Evolutionary conservation across 306 rosid species (phyloP), one percentile per base, ranked within the genome.

Genomic region (Cotoneaster glaucophyllus): DNA sequence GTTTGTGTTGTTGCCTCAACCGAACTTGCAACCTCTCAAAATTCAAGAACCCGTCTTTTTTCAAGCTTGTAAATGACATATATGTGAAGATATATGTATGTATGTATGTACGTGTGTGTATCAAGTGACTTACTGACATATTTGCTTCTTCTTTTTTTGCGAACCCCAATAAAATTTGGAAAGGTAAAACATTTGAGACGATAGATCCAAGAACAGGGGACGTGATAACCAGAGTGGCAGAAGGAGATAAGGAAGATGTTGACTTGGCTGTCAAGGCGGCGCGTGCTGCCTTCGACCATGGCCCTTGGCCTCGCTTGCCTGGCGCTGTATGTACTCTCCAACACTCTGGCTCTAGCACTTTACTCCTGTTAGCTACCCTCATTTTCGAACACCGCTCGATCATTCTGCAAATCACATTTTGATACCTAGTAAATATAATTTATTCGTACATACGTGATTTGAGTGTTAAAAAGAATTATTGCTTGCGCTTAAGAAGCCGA

Each of bases 221-320:
- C 22, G 88, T 84, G 32, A 88, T 87, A 7, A 74, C 90, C 0
- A 77, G n/a, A 24, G 74, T 94, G 3, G 88, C 97, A 15, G 93
- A 90, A 53, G 98, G 89, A 21, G 64, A 61, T 3, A 83, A 81
- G 73, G 88, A 87, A 39, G 98, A 94, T 26, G 77, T 92, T 32
- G 93, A 94, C 19, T 32, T 86, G 56, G 98, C 98, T 14, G 98
- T 92, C 0, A 84, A 86, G 48, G 98, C 93, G 4, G 98, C 97
- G 15, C 96, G 98, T 53, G 80, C 76, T 0, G 98, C 98, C 69
- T 94, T 94, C 6, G 97, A 94, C 71, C 25, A 78, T 5, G 98
- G 98, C 69, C 88, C 97, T 69, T 94, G 98, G 97, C 98, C 98
- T 1, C 92, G 97, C 37, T 59, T 88, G 77, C 74, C 97, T 11